Conservation (phyloP, 2,329 filamentous ascomycete species). For the Cryoendolithus antarcticus region DNA sequence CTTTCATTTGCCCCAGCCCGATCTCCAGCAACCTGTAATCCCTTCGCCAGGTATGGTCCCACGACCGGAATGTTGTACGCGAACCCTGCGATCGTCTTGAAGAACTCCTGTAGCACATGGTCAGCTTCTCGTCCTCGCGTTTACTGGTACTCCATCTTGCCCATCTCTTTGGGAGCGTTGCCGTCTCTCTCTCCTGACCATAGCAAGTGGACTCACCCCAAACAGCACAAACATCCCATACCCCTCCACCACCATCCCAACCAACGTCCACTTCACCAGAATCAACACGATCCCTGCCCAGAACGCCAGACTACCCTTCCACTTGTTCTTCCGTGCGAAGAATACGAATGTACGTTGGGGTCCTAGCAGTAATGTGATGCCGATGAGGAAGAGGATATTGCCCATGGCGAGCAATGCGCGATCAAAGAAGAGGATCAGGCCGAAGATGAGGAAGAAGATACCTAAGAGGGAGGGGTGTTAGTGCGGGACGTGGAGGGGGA, state of each 20-base stretch:
- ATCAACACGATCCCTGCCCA: slow-evolving; percentile 73
- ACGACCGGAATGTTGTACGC: slow-evolving; percentile 73
- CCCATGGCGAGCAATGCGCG: slow-evolving; percentile 92
- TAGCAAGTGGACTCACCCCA: slow-evolving; percentile 34
- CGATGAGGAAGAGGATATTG: slow-evolving; percentile 93
- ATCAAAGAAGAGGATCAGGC: slow-evolving; percentile 96
- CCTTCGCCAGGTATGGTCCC: slow-evolving; percentile 69
- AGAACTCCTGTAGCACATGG: slow-evolving; percentile 3
- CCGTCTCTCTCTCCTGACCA: not conserved
- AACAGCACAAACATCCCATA: slow-evolving; percentile 92
- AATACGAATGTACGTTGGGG: slow-evolving; percentile 82
- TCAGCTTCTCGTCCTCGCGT: slow-evolving; percentile 3
- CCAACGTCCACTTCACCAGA: slow-evolving; percentile 75
- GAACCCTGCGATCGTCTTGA: slow-evolving; percentile 70
- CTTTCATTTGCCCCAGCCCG: slow-evolving; percentile 49
- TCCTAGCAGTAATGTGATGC: slow-evolving; percentile 95
- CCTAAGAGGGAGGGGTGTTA: slow-evolving; percentile 17
- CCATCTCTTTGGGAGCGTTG: not conserved
- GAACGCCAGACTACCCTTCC: slow-evolving; percentile 83
- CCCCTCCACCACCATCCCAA: slow-evolving; percentile 80
- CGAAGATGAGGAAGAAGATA: slow-evolving; percentile 95
- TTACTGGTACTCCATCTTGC: not conserved
- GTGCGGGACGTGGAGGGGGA: too few species aligned
- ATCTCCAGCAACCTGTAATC: slow-evolving; percentile 61
- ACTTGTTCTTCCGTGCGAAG: slow-evolving; percentile 88